Evolutionary conservation across 2,329 filamentous ascomycete genomes (phyloP).

Genomic region (Stachybotrys elegans): DNA sequence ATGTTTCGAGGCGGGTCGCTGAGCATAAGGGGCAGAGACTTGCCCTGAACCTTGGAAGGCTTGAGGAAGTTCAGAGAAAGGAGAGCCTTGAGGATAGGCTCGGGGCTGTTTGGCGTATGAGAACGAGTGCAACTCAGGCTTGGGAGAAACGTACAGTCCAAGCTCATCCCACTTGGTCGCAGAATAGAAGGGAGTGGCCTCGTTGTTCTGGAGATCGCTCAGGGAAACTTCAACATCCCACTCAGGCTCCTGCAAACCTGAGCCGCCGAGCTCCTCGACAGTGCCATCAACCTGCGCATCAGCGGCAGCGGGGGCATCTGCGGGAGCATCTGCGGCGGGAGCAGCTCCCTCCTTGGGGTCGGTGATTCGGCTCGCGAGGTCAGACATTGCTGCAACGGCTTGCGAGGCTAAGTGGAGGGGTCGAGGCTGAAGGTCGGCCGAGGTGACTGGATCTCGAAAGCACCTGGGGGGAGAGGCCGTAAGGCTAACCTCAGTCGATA

Average conservation of each 20-base stretch:
- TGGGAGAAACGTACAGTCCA: slow-evolving; percentile 55
- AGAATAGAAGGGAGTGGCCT: slow-evolving; percentile 82
- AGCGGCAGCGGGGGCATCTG: slow-evolving; percentile 14
- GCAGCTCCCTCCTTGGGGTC: slow-evolving; percentile 30
- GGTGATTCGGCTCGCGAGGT: slow-evolving; percentile 48
- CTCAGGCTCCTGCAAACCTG: slow-evolving; percentile 62
- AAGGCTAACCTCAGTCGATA: too few relatives aligned
- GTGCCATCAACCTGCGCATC: slow-evolving; percentile 33
- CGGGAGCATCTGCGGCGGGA: slow-evolving; percentile 13
- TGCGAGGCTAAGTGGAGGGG: too few relatives aligned
- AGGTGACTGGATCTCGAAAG: too few relatives aligned
- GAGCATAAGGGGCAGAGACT: slow-evolving; percentile 84
- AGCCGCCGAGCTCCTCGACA: slow-evolving; percentile 36
- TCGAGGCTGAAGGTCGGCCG: too few relatives aligned
- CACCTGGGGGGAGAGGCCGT: too few relatives aligned
- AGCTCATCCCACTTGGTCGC: slow-evolving; percentile 80
- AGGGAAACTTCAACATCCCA: slow-evolving; percentile 92
- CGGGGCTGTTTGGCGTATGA: slow-evolving; percentile 21
- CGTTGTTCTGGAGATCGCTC: slow-evolving; percentile 80
- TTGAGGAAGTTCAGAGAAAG: slow-evolving; percentile 82
- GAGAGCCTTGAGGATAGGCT: slow-evolving; percentile 69
- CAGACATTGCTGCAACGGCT: slow-evolving; percentile 34
- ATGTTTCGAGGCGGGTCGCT: slow-evolving; percentile 84
- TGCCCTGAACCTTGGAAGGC: slow-evolving; percentile 97
- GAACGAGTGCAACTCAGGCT: not conserved